Evolutionary conservation across 2,329 filamentous ascomycete species (phyloP), one percentile per base, ranked within the genome.

Genomic region (Pseudogymnoascus sp.): DNA sequence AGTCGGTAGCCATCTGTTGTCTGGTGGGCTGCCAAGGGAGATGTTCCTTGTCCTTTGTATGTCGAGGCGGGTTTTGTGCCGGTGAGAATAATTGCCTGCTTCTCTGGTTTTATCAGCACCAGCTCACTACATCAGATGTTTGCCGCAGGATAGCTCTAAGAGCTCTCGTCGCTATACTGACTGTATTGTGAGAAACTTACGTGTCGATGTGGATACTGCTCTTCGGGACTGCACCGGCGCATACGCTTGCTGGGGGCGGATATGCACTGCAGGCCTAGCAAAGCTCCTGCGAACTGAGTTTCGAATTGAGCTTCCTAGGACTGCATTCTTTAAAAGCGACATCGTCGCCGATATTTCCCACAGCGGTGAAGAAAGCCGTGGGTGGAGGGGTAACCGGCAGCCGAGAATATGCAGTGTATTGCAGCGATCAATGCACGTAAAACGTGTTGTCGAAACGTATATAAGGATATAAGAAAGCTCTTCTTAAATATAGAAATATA

Each of bases 1-100:
- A 71, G 43, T 21, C 49, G 49, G 49, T 56, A 56, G 25, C 49
- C 49, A 34, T 56, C 28, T 34, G 49, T 56, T 7, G 28, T 56
- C 9, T 56, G 49, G 49, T 34, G 49, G 1, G 4, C 49, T 21
- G 49, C 9, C 28, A 56, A 56, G 8, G 49, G 49, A 34, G 28
- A 9, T 2, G n/a, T 7, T 5, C 28, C 28, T 2, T 56, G 49
- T n/a, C 5, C 49, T 21, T 56, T 56, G 46, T 56, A 9, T 34
- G 49, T 34, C n/a, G 14, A 9, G 7, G 28, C n/a, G 3, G 49
- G 49, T 56, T 56, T 34, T 56, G 25, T 12, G 21, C 49, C 49
- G 9, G 49, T 56, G 3, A 56, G 28, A 18, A 34, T 5, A 14
- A 56, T 34, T 56, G 49, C 49, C 28, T 56, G 28, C 18, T 56